These are phyloP conservation scores for Orbilia oligospora DNA, from an alignment of 2,329 filamentous ascomycete genomes.

Conservation along the genomic window DNA sequence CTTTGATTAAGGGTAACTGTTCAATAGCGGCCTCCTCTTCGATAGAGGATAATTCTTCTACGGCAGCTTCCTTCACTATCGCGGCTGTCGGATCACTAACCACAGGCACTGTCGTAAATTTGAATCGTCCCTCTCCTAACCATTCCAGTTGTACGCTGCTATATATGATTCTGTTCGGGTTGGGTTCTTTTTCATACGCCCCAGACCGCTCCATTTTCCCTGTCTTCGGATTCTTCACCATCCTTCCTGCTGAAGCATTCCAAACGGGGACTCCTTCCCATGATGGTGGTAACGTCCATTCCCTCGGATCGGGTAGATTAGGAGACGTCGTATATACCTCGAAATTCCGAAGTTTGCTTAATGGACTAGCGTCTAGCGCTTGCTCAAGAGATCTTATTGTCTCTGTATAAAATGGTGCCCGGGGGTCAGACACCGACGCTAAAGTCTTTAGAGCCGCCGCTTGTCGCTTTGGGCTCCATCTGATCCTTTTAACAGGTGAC, in stretches of 20 bases:
- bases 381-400: constrained; percentile 18
- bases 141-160: constrained; percentile 47
- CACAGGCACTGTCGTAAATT: constrained; percentile 34
- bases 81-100: constrained; percentile 40
- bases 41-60: constrained; percentile 33
- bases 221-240: constrained; percentile 8
- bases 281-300: constrained; percentile 51
- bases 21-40: constrained; percentile 20
- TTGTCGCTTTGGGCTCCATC: constrained; percentile 46
- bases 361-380: constrained; percentile 4
- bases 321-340: constrained; percentile 50
- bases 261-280: constrained; percentile 50
- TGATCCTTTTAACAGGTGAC: constrained; percentile 31
- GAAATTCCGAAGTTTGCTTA: constrained; percentile 23
- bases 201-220: constrained; percentile 3
- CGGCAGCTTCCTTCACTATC: constrained; percentile 12
- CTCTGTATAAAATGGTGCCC: constrained; percentile 15
- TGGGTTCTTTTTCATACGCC: constrained; percentile 40
- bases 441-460: constrained; percentile 27
- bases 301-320: constrained; percentile 6
- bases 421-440: constrained; percentile 10
- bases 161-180: constrained; percentile 56
- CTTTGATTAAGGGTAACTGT: constrained; percentile 26
- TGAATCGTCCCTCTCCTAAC: constrained; percentile 5
- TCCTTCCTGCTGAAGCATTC: constrained; percentile 7